Base-by-base conservation (phyloP, 768 basidiomycete genomes). In the Pleurotus citrinopileatus region DNA sequence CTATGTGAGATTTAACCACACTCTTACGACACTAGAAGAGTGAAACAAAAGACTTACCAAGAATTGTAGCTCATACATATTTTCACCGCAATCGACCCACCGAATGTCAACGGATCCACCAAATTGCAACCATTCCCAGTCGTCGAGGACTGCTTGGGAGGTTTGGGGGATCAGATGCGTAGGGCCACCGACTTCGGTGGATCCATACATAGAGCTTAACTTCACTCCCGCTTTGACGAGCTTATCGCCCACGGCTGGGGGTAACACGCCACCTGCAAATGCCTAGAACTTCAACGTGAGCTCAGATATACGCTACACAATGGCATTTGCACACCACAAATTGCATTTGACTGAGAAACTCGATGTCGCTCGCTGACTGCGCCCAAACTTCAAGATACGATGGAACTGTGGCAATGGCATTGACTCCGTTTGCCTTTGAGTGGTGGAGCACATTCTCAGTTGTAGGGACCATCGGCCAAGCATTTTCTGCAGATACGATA, bases 381-480 rank as follows among this genome's bases (percentile, higher is more conserved):
- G 63, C 64, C 71, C 75, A 75, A 19, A 65, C 59, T 40, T 76
- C 67, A 2, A 79, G 53, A 10, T 79, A 62, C 0, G 71, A 42
- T 0, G 78, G 76, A 17, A 77, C 69, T 0, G 62, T 68, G 32
- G 72, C 59, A 1, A 78, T 51, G 1, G 56, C 50, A 20, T 67
- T 65, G 19, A 61, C 67, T 19, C 66, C 58, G 0, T 63, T 67
- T 26, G 61, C 52, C 15, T 57, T 57, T 9, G 70, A 57, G 42
- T 70, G 67, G 3, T 71, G 65, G 3, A 79, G 53, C 26, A 76
- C 67, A 53, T 71, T 75, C 1, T 72, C 66, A 1, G 73, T 62
- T 4, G 73, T 70, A 1, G 76, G 73, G 26, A 67, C 61, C 3
- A 70, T 55, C 2, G 78, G 77, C 22, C 62, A 62, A 13, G 55